Percentiles rank a stretch among this genome's conserved stretches.
Conservation (phyloP, 139 green algal species). For the Gonium pectorale region DNA sequence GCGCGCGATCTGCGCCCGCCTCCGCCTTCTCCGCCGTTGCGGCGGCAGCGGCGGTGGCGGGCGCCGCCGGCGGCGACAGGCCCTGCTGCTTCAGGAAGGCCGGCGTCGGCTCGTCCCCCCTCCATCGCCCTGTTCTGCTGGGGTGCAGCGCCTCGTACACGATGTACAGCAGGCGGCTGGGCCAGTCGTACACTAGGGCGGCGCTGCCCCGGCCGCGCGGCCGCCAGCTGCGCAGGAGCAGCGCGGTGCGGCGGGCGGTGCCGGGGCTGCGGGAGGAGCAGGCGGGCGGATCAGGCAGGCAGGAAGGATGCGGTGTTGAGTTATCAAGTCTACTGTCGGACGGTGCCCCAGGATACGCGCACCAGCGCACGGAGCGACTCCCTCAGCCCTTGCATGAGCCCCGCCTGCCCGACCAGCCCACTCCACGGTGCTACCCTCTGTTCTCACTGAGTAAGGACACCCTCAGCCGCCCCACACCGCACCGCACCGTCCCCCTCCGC, state of each 20-base stretch:
- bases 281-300: conserved; percentile 30
- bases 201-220: conserved; percentile 68
- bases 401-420: no score
- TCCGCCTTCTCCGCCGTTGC: no score
- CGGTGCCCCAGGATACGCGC: no score
- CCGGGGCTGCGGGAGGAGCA: conserved; percentile 59
- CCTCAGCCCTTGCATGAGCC: no score
- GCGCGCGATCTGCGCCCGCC: no score
- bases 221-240: conserved; percentile 76
- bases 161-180: conserved; percentile 46
- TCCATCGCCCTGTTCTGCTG: background rate
- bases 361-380: no score
- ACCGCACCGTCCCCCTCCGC: background rate
- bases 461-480: no score
- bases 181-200: conserved; percentile 79
- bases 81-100: no score
- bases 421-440: no score
- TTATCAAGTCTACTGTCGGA: background rate
- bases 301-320: background rate
- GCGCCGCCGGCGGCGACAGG: no score
- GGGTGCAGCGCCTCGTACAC: conserved; percentile 52
- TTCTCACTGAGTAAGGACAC: no score
- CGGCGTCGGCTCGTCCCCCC: background rate
- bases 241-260: conserved; percentile 17
- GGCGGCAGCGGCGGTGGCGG: no score